These are phyloP conservation scores for Pleurotus sapidus DNA, from an alignment of 768 basidiomycete species.

Conservation along the genomic window DNA sequence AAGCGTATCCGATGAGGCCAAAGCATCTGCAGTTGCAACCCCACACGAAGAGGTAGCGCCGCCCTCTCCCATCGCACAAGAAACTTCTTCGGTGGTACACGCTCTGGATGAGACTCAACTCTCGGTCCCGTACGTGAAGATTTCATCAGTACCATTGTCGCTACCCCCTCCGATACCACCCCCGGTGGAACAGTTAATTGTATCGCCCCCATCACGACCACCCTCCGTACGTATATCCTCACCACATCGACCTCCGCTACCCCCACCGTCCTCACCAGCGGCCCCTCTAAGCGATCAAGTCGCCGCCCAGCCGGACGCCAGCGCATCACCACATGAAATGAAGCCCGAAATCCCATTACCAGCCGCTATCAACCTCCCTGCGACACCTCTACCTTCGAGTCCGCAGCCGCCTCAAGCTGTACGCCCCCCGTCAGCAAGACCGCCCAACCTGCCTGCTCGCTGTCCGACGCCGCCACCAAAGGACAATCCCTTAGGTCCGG, in stretches of 20 bases:
- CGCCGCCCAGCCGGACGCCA: not conserved
- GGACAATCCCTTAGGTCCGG: conserved; percentile 47
- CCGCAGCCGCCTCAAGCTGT: conserved; percentile 11
- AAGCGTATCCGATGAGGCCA: no score
- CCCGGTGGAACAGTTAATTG: not conserved
- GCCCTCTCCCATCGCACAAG: no score
- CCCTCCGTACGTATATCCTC: no score
- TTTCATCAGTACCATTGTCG: no score
- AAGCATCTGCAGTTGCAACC: no score
- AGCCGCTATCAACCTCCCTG: conserved; percentile 8
- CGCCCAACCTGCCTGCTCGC: conserved; percentile 17
- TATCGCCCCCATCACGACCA: no score
- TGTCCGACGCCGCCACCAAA: conserved; percentile 39
- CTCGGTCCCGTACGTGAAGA: no score
- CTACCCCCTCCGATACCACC: not conserved
- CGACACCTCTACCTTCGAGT: conserved; percentile 9
- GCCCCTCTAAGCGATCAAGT: not conserved
- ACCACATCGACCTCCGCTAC: no score
- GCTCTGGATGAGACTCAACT: no score
- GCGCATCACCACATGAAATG: not conserved
- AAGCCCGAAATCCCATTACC: conserved; percentile 13
- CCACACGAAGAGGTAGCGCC: no score
- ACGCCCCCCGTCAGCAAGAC: conserved; percentile 7
- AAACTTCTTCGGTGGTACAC: no score
- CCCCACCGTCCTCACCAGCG: not conserved